Base-by-base conservation (phyloP, 352 stramenopile genomes). In the Salisapilia sapeloensis region DNA sequence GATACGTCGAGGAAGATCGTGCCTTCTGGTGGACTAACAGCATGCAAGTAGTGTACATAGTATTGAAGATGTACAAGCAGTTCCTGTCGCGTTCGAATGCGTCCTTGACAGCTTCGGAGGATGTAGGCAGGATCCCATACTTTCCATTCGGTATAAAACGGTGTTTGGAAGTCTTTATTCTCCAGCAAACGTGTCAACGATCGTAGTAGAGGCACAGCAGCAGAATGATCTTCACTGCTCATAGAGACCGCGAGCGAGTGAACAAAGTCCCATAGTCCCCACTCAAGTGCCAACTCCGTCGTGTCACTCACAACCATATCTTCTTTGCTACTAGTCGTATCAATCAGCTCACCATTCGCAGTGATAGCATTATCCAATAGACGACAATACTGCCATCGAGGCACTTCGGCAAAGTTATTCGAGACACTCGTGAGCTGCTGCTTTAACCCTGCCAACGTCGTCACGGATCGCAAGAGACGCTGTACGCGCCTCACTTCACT, bases 181-280 rank as follows among this genome's bases (percentile, higher is more conserved):
- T 42, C 37, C 1, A 83, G 39, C 14, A 83, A 19, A 21, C 52
- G 31, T 0, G 78, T 64, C 6, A 83, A 29, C 5, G 66, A 79
- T 3, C 48, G 53, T 14, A 86, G 50, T 4, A 86, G 45, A 4
- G 57, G 56, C 6, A 81, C 41, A 1, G 71, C 64, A 2, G 70
- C 66, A 0, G 38, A 41, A 36, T 87, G 71, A 38, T 87, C 71
- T 64, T 87, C 71, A 21, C 71, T 87, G 44, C 54, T 87, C 71
- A 87, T 82, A 0, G 71, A 83, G 2, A 58, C 79, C 6, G 71
- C 67, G 8, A 87, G 38, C 22, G 46, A 62, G 16, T 80, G 35
- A 3, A 77, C 50, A 33, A 70, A 58, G 25, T 84, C 63, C 27
- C 83, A 84, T 16, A 87, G 40, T 0, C 50, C 51, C 71, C 71